Evolutionary conservation across 148 eudicot genomes (phyloP).

Genomic region (Camellia japonica): DNA sequence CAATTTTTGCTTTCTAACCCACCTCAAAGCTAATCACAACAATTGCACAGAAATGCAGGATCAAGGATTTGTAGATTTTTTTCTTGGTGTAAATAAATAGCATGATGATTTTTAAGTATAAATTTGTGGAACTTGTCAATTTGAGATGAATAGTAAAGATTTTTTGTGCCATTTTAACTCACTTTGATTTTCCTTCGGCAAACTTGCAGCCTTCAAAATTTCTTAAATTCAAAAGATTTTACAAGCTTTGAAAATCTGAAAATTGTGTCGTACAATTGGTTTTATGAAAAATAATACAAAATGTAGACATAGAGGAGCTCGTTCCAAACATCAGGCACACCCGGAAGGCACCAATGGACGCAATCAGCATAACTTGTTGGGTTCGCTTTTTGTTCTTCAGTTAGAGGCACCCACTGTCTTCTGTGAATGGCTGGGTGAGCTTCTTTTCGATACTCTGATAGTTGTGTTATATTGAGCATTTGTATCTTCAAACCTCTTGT

Average conservation of each 20-base stretch:
- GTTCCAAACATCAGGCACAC: constrained; percentile 57
- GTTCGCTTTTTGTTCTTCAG: constrained; percentile 34
- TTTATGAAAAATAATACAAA: constrained; percentile 19
- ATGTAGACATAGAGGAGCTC: constrained; percentile 42
- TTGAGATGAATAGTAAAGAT: no score
- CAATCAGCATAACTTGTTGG: constrained; percentile 58
- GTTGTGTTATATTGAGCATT: constrained; percentile 74
- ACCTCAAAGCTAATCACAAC: constrained; percentile 1
- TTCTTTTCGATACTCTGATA: constrained; percentile 83
- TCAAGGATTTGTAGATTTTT: neutral
- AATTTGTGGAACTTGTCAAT: no score
- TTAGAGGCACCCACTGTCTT: constrained; percentile 46
- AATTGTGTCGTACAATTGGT: neutral
- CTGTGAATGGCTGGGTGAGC: constrained; percentile 58
- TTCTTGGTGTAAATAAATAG: neutral
- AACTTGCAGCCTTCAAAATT: neutral
- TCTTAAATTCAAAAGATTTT: neutral
- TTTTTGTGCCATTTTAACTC: no score
- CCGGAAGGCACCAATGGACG: constrained; percentile 63
- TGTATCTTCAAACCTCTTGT: constrained; percentile 51
- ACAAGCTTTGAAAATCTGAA: neutral
- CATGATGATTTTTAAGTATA: neutral
- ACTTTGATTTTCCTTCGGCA: no score
- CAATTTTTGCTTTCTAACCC: neutral
- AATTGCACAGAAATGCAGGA: neutral